phyloP scores from a whole-genome alignment of 106 monocot genomes.

The Allium sativum region DNA sequence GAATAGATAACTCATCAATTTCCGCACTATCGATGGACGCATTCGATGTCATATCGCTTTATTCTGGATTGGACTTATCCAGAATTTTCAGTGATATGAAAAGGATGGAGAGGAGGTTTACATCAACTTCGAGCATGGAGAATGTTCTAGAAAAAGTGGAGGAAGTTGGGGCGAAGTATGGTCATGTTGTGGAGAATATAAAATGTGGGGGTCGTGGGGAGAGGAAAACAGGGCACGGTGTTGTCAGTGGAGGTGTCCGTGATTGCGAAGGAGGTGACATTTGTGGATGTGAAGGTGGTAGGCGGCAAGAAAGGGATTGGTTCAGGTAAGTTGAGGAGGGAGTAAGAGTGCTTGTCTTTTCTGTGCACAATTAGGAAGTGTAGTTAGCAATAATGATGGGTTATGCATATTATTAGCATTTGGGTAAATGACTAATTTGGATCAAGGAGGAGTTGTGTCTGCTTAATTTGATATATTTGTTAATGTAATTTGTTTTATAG shows the following conservation, averaged over 20 bases:
- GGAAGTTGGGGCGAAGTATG: slow-evolving; percentile 10
- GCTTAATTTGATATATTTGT: too few relatives aligned
- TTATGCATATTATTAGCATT: background rate
- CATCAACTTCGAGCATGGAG: slow-evolving; percentile 6
- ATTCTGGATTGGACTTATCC: slow-evolving; percentile 28
- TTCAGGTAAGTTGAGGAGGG: slow-evolving; percentile 30
- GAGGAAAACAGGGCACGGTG: slow-evolving; percentile 8
- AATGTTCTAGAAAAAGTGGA: slow-evolving; percentile 6
- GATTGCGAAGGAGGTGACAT: slow-evolving; percentile 20
- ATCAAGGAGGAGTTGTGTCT: background rate
- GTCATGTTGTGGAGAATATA: slow-evolving; percentile 6
- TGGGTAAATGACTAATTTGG: background rate
- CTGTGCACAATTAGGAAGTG: slow-evolving; percentile 19
- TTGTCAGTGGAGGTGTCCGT: slow-evolving; percentile 16
- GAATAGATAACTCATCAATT: slow-evolving; percentile 6
- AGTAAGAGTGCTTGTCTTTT: slow-evolving; percentile 32
- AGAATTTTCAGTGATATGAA: slow-evolving; percentile 18
- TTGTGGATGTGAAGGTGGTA: slow-evolving; percentile 35
- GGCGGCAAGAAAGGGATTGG: slow-evolving; percentile 2
- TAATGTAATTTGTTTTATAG: too few relatives aligned
- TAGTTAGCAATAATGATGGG: background rate
- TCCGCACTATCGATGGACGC: slow-evolving; percentile 22
- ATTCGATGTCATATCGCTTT: slow-evolving; percentile 32
- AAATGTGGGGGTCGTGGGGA: slow-evolving; percentile 1
- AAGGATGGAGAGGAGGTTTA: slow-evolving; percentile 15